These are phyloP conservation scores for Citrus australasica DNA, from an alignment of 345 rosid genomes.

Conservation along the genomic window DNA sequence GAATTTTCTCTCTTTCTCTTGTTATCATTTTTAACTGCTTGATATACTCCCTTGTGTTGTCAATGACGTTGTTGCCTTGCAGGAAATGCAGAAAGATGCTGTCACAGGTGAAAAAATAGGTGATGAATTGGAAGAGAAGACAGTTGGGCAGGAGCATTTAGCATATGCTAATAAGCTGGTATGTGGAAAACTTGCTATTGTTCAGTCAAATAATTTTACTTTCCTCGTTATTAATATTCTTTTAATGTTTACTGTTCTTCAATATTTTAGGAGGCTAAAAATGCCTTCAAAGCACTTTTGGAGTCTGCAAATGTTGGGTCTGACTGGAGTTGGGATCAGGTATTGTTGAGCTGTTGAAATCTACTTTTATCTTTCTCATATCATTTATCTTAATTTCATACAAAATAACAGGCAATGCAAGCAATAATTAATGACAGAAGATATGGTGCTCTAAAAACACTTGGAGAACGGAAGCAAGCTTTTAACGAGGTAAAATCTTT, in stretches of 20 bases:
- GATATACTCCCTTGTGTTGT: slow-evolving; percentile 3
- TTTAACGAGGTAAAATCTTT: slow-evolving; percentile 77
- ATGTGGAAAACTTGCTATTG: neutral
- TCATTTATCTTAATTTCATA: neutral
- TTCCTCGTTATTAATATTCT: neutral
- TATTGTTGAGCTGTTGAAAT: slow-evolving; percentile 20
- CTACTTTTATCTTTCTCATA: slow-evolving; percentile 2
- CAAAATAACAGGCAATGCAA: slow-evolving; percentile 58
- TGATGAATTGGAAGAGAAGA: slow-evolving; percentile 56
- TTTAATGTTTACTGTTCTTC: neutral
- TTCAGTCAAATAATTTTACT: neutral
- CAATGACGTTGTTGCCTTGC: slow-evolving; percentile 18
- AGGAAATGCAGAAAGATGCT: slow-evolving; percentile 47
- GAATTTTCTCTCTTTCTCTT: neutral
- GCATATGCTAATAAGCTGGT: slow-evolving; percentile 85
- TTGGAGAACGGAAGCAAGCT: slow-evolving; percentile 98
- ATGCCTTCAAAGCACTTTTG: slow-evolving; percentile 91
- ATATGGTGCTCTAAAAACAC: slow-evolving; percentile 86
- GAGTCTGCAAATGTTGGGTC: slow-evolving; percentile 84
- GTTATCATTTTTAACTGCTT: slow-evolving; percentile 3
- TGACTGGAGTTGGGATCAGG: slow-evolving; percentile 99
- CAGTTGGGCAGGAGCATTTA: slow-evolving; percentile 69
- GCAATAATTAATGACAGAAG: slow-evolving; percentile 85
- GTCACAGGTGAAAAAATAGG: slow-evolving; percentile 39
- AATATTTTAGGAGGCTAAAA: slow-evolving; percentile 80